These are phyloP conservation scores for Ustilago vetiveriae DNA, from an alignment of 1,284 basidiomycete species.

Conservation along the genomic window DNA sequence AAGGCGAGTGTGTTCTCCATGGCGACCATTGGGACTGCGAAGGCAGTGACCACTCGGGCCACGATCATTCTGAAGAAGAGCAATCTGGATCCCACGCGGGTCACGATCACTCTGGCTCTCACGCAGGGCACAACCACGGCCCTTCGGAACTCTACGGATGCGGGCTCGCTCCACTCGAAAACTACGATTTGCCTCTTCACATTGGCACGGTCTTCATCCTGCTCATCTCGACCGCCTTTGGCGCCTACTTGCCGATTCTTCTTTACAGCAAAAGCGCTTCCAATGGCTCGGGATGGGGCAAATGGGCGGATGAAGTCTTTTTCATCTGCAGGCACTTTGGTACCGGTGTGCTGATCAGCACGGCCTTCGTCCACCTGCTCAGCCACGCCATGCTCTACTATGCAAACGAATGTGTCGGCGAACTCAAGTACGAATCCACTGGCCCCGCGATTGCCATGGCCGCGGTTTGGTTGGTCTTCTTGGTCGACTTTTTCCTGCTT, in stretches of 20 bases:
- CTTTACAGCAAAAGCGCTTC: conserved; percentile 52
- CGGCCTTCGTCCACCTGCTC: conserved; percentile 69
- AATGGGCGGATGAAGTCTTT: conserved; percentile 25
- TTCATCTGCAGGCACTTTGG: conserved; percentile 52
- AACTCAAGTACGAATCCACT: conserved; percentile 68
- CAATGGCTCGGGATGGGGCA: neutral
- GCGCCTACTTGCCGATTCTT: conserved; percentile 67
- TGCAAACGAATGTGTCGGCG: conserved; percentile 68
- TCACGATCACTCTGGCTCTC: conserved; percentile 7
- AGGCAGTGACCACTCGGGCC: conserved; percentile 17
- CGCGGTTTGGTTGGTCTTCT: conserved; percentile 56
- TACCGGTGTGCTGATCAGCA: conserved; percentile 69
- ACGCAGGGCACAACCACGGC: conserved; percentile 64
- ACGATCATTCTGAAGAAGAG: conserved; percentile 6
- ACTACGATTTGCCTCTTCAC: conserved; percentile 68
- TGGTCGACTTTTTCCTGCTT: conserved; percentile 65
- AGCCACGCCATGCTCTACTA: conserved; percentile 68
- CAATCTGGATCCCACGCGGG: conserved; percentile 11
- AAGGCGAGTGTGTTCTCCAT: conserved; percentile 29
- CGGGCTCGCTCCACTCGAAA: conserved; percentile 54
- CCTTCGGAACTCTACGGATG: conserved; percentile 65
- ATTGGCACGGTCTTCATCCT: conserved; percentile 69
- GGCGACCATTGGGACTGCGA: conserved; percentile 51
- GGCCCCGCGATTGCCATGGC: conserved; percentile 67
- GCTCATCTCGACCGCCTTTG: conserved; percentile 67